A percentile compares a stretch with the other conserved stretches of the same genome.
Evolutionary conservation across 1,284 basidiomycete genomes (phyloP).

Genomic region (Bondarzewia mesenterica): DNA sequence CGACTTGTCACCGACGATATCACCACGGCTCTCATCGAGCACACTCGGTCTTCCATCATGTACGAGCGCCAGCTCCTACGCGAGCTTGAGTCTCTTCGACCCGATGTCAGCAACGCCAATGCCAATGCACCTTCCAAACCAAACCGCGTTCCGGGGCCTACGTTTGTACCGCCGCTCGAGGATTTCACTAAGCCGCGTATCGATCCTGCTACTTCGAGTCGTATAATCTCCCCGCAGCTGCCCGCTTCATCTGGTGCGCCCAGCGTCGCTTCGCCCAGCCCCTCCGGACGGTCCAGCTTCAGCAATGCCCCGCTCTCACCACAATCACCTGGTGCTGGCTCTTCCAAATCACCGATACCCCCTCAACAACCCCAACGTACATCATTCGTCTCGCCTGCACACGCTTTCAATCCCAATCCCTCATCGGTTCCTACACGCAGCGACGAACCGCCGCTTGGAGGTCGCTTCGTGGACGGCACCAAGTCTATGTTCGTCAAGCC

Average conservation of each 20-base stretch:
- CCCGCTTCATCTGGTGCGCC: too few relatives aligned
- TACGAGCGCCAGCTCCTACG: slow-evolving; percentile 84
- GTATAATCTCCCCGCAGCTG: neutral
- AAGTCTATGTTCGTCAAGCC: slow-evolving; percentile 67
- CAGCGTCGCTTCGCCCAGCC: slow-evolving; percentile 1
- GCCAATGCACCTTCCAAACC: slow-evolving; percentile 43
- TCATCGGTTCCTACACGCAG: slow-evolving; percentile 21
- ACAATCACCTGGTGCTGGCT: slow-evolving; percentile 46
- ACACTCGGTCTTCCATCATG: slow-evolving; percentile 83
- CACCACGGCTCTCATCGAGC: slow-evolving; percentile 80
- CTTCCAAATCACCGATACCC: slow-evolving; percentile 24
- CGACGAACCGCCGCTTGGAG: slow-evolving; percentile 47
- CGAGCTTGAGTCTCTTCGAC: slow-evolving; percentile 79
- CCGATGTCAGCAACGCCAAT: slow-evolving; percentile 63
- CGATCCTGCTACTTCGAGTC: slow-evolving; percentile 18
- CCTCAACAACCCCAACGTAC: slow-evolving; percentile 10
- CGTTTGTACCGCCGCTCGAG: slow-evolving; percentile 54
- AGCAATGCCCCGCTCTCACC: slow-evolving; percentile 23
- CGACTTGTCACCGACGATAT: slow-evolving; percentile 84
- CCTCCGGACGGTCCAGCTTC: slow-evolving; percentile 11
- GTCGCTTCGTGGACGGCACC: slow-evolving; percentile 61
- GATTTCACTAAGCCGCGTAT: slow-evolving; percentile 38
- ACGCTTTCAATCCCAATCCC: slow-evolving; percentile 5
- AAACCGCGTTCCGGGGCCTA: slow-evolving; percentile 49
- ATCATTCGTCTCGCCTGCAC: slow-evolving; percentile 4